Evolutionary conservation across 2,329 filamentous ascomycete genomes (phyloP).

Genomic region (Fusarium concolor): DNA sequence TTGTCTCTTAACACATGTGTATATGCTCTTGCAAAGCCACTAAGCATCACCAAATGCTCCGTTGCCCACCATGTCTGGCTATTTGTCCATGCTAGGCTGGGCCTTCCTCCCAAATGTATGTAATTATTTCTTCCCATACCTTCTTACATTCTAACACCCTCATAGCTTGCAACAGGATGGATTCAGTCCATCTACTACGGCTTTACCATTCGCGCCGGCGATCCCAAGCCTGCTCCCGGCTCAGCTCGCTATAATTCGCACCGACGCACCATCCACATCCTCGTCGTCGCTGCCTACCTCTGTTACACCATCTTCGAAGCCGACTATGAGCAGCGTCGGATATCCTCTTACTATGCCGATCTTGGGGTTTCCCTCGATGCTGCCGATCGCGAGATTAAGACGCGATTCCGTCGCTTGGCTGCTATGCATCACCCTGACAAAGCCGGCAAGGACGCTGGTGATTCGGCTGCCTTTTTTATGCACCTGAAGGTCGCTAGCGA

Average conservation of each 20-base stretch:
- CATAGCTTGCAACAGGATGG: constrained; percentile 80
- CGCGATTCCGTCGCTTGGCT: constrained; percentile 82
- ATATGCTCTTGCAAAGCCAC: not conserved
- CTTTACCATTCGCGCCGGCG: constrained; percentile 88
- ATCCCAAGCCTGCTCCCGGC: constrained; percentile 79
- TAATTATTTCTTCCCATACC: not conserved
- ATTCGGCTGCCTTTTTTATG: constrained; percentile 71
- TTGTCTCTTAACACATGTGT: not conserved
- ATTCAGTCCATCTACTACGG: constrained; percentile 86
- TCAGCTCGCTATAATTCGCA: constrained; percentile 77
- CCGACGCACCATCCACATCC: constrained; percentile 83
- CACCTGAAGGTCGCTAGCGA: constrained; percentile 87
- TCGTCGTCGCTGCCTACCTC: constrained; percentile 86
- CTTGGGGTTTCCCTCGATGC: constrained; percentile 77
- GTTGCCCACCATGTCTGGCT: constrained; percentile 58
- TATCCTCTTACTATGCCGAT: constrained; percentile 82
- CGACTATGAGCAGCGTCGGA: constrained; percentile 79
- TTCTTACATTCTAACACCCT: constrained; percentile 30
- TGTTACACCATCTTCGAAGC: constrained; percentile 93
- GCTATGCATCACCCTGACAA: constrained; percentile 89
- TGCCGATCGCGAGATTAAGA: constrained; percentile 82
- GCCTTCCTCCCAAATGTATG: constrained; percentile 66
- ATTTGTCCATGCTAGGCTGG: constrained; percentile 68
- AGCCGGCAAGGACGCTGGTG: constrained; percentile 54
- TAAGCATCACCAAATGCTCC: constrained; percentile 36